Percentiles rank a stretch among this genome's conserved stretches.
These are phyloP conservation scores for Oehlia diaphana DNA, from an alignment of 192 early-diverging fungal genomes.

Conservation along the genomic window DNA sequence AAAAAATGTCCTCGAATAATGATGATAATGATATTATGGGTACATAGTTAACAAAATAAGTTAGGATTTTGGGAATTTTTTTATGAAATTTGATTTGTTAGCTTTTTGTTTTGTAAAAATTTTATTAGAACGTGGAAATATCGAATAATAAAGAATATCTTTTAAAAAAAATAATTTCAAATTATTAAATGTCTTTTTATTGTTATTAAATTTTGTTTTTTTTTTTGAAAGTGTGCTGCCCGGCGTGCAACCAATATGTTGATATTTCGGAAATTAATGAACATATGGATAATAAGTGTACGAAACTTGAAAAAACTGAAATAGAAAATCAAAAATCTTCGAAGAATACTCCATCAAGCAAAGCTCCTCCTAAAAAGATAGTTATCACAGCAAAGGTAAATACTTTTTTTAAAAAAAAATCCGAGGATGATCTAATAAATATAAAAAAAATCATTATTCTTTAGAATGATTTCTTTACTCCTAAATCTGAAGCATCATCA, in stretches of 20 bases:
- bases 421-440: not conserved
- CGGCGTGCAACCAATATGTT: not conserved
- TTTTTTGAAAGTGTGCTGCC: not conserved
- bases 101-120: too few relatives aligned
- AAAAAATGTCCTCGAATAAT: not conserved
- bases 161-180: not conserved
- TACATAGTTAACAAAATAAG: not conserved
- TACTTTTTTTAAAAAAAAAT: not conserved
- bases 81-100: too few relatives aligned
- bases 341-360: not conserved
- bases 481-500: not conserved
- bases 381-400: not conserved
- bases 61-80: too few relatives aligned
- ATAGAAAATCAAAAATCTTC: not conserved
- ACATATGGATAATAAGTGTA: not conserved
- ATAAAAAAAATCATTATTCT: not conserved
- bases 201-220: not conserved
- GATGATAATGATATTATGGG: not conserved
- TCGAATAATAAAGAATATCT: too few relatives aligned
- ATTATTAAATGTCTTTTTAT: not conserved
- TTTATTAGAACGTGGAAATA: too few relatives aligned
- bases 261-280: not conserved
- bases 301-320: not conserved
- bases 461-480: slow-evolving; percentile 7
- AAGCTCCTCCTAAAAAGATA: not conserved